Base-by-base conservation (phyloP, 176 grass and related monocot genomes). In the Puya raimondii region DNA sequence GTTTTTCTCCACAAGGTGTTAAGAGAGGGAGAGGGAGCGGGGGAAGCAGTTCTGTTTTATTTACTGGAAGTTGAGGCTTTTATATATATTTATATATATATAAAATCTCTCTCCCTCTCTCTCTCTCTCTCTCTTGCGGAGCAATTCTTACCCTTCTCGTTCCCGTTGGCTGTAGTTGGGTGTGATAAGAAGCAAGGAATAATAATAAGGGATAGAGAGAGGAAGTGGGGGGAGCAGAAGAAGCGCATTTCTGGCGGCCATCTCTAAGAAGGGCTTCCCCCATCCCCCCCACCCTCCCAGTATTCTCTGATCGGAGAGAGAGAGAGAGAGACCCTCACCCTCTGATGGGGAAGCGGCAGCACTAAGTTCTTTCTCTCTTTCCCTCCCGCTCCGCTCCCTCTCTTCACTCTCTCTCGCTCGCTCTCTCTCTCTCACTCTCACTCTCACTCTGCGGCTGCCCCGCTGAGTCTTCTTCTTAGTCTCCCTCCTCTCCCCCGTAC, bases 121-220 rank as follows among this genome's bases (percentile, higher is more conserved):
- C 20, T 42, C 33, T 42, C 33, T 42, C 33, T 42, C 33, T 42
- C 33, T 42, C 33, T 42, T n/a, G 21, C 21, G 1, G 33, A 42
- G 56, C 4, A 16, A 61, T 16, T 61, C 56, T 61, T 20, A 20
- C 21, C 21, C 10, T 10, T 18, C 21, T 61, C 56, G 16, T 61
- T 18, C 56, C 17, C 16, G 56, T 61, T 21, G 56, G 56, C 16
- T 16, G 56, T 57, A 1, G 53, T 57, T 57, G 15, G 53, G 14
- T 61, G 56, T 9, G 17, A n/a, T 61, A 61, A 61, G 56, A 61
- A 61, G 56, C 56, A 61, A 61, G 56, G 56, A 61, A 61, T 61
- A 61, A 18, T 61, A 61, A 61, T 61, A 61, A 22, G 56, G 13
- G n/a, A 20, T 18, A 59, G 54, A 59, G 54, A 59, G 11, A 22